Percentiles rank a stretch among this genome's conserved stretches.
Conservation (phyloP, 2,329 filamentous ascomycete genomes). For the Trichoderma breve region DNA sequence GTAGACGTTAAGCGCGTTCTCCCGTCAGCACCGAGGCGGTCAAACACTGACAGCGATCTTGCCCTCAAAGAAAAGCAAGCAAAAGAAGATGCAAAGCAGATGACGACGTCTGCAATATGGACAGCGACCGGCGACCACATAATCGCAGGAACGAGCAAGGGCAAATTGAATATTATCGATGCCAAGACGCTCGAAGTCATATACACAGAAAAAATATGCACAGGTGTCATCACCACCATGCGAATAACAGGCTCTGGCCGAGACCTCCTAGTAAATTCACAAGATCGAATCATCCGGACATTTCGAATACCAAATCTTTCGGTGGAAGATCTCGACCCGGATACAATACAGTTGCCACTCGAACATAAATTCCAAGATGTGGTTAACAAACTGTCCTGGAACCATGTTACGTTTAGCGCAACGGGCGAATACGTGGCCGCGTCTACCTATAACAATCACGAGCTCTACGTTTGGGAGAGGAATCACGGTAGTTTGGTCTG, state of each 20-base stretch:
- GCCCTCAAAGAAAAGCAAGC: constrained; percentile 76
- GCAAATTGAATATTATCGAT: constrained; percentile 94
- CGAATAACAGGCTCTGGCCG: constrained; percentile 78
- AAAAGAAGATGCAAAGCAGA: constrained; percentile 89
- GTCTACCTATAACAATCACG: constrained; percentile 96
- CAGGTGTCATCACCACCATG: constrained; percentile 83
- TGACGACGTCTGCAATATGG: constrained; percentile 90
- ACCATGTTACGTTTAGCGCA: constrained; percentile 91
- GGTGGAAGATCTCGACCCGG: constrained; percentile 68
- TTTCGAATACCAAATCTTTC: constrained; percentile 81
- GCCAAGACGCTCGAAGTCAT: constrained; percentile 76
- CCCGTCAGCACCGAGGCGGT: constrained; percentile 77
- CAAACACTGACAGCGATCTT: constrained; percentile 67
- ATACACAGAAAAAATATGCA: constrained; percentile 84
- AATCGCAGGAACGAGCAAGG: constrained; percentile 89
- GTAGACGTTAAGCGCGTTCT: constrained; percentile 73
- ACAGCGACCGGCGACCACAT: constrained; percentile 83
- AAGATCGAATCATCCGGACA: constrained; percentile 91
- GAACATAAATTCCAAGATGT: constrained; percentile 99
- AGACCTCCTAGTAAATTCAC: constrained; percentile 86
- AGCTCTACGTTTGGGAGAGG: constrained; percentile 97
- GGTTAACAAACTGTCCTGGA: constrained; percentile 93
- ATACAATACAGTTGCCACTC: constrained; percentile 83
- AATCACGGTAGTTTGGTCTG: constrained; percentile 91
- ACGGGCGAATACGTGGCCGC: constrained; percentile 95